Base-by-base conservation (phyloP, 2,329 filamentous ascomycete genomes). In the Diplodia sapinea region DNA sequence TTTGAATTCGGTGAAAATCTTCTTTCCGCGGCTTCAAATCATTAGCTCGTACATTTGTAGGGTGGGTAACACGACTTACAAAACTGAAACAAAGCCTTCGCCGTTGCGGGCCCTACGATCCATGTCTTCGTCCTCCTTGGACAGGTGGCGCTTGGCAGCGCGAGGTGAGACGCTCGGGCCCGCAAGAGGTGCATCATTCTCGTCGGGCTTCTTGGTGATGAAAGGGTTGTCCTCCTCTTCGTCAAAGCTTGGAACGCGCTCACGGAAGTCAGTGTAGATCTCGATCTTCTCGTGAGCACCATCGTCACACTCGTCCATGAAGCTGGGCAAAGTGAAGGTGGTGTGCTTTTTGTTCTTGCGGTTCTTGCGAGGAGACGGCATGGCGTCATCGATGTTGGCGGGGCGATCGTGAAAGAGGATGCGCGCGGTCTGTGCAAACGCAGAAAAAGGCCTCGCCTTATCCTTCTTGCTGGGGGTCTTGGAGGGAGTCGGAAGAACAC, bases 201-300 rank as follows among this genome's bases (percentile, higher is more conserved):
- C 74, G 62, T 81, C 77, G 56, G 78, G 80, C 71, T 43, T 80
- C 74, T 82, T 81, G 64, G 84, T 86, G 69, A 88, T 85, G 77
- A 94, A 95, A 1, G 91, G 91, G 75, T 94, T 95, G 31, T 89
- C 88, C 7, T 82, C 79, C 71, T 84, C 88, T n/a, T 80, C 76
- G 72, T 93, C 91, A 51, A 87, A 80, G 70, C 88, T 85, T 23
- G 92, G 92, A 51, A 93, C 79, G 55, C 86, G 84, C 72, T 96
- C 93, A 70, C 93, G 89, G 0, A 91, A 88, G 77, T 95, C 91
- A 50, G 90, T 93, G 75, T 88, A 94, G 73, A 94, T 92, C 70
- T 86, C 78, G 71, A 94, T 91, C 4, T 69, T 71, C 29, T 69
- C 71, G 43, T 63, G 66, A n/a, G 83, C 81, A 50, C 87, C 81